Evolutionary conservation across 345 rosid genomes (phyloP).

Genomic region (Kernera saxatilis): DNA sequence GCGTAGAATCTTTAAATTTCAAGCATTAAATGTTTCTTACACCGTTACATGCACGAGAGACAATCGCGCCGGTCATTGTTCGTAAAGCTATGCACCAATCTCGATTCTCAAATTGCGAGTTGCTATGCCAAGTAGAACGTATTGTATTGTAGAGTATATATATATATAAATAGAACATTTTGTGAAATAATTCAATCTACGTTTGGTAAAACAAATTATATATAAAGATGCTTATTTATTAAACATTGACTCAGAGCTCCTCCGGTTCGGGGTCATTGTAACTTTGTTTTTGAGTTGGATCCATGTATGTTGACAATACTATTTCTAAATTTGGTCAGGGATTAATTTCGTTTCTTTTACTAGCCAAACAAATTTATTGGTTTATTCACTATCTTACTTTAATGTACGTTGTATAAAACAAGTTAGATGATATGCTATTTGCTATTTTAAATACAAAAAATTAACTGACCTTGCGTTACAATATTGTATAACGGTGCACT

Average conservation of each 20-base stretch:
- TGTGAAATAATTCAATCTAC: background rate
- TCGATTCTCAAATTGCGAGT: background rate
- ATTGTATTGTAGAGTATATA: background rate
- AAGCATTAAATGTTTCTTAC: background rate
- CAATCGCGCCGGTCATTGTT: background rate
- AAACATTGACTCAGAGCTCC: background rate
- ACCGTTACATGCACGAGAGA: background rate
- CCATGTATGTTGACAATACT: background rate
- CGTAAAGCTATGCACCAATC: background rate
- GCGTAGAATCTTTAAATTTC: background rate
- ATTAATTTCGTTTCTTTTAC: background rate
- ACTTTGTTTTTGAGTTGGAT: background rate
- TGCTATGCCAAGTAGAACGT: background rate
- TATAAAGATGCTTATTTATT: background rate
- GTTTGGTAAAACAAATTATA: background rate
- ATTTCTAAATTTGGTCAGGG: background rate
- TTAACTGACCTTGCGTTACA: background rate
- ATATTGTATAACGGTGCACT: background rate
- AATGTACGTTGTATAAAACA: background rate
- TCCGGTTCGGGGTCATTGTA: background rate
- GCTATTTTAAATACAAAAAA: background rate
- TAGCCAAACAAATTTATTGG: background rate
- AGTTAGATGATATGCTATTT: background rate
- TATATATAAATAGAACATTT: no score
- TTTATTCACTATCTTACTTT: background rate